phyloP scores from a whole-genome alignment of 2,329 filamentous ascomycete genomes.

The Thielaviopsis populi region DNA sequence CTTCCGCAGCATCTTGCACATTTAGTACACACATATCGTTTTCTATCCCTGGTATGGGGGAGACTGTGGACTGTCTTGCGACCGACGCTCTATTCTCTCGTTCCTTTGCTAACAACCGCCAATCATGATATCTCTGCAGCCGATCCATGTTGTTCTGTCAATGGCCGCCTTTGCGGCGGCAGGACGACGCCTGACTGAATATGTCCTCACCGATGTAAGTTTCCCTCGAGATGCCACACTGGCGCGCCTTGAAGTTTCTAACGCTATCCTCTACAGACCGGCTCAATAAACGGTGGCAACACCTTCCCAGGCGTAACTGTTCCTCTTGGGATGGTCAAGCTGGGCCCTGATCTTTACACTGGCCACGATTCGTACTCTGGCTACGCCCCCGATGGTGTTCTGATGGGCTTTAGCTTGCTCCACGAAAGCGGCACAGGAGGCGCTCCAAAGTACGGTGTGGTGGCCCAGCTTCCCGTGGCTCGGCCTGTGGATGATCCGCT shows the following conservation, averaged over 20 bases:
- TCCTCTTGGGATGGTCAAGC: constrained; percentile 35
- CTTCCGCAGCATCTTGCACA: too few species aligned
- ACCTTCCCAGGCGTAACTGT: constrained; percentile 36
- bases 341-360: constrained; percentile 35
- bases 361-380: constrained; percentile 39
- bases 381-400: constrained; percentile 35
- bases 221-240: neutral
- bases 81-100: neutral
- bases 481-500: constrained; percentile 39
- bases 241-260: neutral
- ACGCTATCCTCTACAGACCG: constrained; percentile 27
- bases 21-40: too few species aligned
- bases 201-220: constrained; percentile 26
- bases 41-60: too few species aligned
- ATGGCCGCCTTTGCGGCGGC: neutral
- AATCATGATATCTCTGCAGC: neutral
- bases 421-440: constrained; percentile 55
- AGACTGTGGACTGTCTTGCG: too few species aligned
- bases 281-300: constrained; percentile 32
- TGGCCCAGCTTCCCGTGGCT: constrained; percentile 42
- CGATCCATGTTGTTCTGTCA: neutral
- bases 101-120: neutral
- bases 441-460: constrained; percentile 54
- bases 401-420: constrained; percentile 48
- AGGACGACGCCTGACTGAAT: constrained; percentile 22